Evolutionary conservation across 768 basidiomycete species (phyloP), one percentile per base, ranked within the genome.

Genomic region (Infundibulicybe gibba): DNA sequence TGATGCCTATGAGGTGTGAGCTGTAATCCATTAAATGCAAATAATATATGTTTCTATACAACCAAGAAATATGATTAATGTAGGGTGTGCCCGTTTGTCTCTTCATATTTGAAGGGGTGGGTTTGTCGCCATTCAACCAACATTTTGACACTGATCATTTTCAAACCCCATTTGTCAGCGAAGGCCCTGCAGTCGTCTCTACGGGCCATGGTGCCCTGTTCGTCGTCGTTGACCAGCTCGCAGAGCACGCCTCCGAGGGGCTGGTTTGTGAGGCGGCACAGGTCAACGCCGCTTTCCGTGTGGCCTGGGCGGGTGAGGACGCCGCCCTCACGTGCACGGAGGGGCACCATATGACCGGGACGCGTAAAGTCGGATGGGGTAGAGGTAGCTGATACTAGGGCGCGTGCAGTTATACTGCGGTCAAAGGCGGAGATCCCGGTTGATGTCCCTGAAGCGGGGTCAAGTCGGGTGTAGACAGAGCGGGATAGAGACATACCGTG

Each of bases 341-440:
- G 72, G 19, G 97, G 94, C 0, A 97, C 93, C 76, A 97, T 78
- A 61, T 99, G 97, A 3, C 97, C 97, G 9, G 97, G 97, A 11
- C 94, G 83, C 2, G 82, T 82, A 62, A 99, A 95, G 55, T 95
- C 89, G 16, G 74, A 67, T 13, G 88, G 68, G 1, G 59, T 61
- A 13, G 76, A 65, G 11, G 66, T 58, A 5, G 81, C 68, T 21
- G 81, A 77, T 15, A 94, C 90, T 20, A 99, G 80, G 34, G 87
- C 83, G 47, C 90, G 81, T 3, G 77, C 91, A 3, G 95, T 95
- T 45, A 94, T 72, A 31, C 89, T 84, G 46, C 97, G 85, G 69
- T 99, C 97, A 64, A 92, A 85, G 3, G 95, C 95, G 32, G 95
- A 97, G 55, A 99, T 99, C 19, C 97, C 97, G 14, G 97, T 99